These are phyloP conservation scores for Glycine soja DNA, from an alignment of 306 rosid species.

Conservation along the genomic window DNA sequence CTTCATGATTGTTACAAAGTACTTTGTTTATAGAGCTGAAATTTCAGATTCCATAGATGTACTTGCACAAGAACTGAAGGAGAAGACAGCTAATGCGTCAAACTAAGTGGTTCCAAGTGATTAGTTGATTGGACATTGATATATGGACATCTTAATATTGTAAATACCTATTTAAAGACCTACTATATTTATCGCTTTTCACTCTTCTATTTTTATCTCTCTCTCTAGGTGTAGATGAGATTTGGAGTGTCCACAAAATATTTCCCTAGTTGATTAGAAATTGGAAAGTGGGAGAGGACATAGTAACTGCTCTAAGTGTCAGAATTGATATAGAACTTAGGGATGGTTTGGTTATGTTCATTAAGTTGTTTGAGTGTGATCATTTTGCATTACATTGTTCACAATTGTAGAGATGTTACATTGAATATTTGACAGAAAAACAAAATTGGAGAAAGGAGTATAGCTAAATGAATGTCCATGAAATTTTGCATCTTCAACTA, in stretches of 20 bases:
- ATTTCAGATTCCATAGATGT: slow-evolving; percentile 65
- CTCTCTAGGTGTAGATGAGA: not conserved
- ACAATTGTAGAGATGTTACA: not conserved
- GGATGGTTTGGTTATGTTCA: not conserved
- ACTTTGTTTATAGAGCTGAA: slow-evolving; percentile 71
- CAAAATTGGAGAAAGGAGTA: not conserved
- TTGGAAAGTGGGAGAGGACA: not conserved
- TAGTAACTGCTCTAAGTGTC: not conserved
- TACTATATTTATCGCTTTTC: not conserved
- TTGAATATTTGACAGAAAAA: not conserved
- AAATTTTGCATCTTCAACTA: not conserved
- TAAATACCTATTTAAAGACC: not conserved
- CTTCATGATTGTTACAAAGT: slow-evolving; percentile 51
- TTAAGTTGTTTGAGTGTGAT: not conserved
- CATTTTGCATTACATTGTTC: not conserved
- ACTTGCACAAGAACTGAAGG: slow-evolving; percentile 45
- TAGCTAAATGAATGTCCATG: not conserved
- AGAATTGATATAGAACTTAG: not conserved
- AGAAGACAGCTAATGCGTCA: slow-evolving; percentile 5
- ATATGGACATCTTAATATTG: not conserved
- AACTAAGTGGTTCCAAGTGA: not conserved
- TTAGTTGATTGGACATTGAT: not conserved
- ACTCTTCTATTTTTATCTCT: not conserved
- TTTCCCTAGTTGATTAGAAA: not conserved
- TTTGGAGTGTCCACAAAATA: not conserved